phyloP scores from a whole-genome alignment of 2,329 filamentous ascomycete genomes.

The Arachnopeziza araneosa region DNA sequence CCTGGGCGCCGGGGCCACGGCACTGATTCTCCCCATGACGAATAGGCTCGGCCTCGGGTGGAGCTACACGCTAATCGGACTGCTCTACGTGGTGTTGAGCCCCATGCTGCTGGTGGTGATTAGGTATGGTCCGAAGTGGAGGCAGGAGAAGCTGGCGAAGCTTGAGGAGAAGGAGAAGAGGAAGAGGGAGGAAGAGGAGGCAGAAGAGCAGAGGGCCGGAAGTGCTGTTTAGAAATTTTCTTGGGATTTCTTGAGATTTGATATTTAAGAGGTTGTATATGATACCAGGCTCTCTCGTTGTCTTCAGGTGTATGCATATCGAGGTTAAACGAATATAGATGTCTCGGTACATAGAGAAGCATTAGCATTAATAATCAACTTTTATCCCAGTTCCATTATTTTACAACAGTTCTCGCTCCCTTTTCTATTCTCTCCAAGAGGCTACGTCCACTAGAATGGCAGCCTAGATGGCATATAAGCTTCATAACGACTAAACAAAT shows the following conservation, averaged over 20 bases:
- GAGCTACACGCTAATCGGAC: conserved; percentile 44
- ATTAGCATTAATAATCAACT: no score
- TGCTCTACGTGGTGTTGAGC: neutral
- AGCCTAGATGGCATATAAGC: no score
- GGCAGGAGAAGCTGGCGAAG: neutral
- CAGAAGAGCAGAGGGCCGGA: neutral
- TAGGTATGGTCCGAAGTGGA: conserved; percentile 3
- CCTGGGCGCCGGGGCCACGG: conserved; percentile 47
- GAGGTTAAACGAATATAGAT: no score
- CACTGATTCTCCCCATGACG: conserved; percentile 47
- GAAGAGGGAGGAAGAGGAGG: neutral
- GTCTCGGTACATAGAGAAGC: no score
- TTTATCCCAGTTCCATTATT: no score
- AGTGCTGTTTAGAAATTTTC: neutral
- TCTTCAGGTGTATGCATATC: no score
- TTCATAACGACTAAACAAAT: no score
- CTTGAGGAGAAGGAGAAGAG: conserved; percentile 1
- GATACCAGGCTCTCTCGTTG: neutral
- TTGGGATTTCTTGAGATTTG: no score
- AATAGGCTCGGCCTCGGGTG: conserved; percentile 45
- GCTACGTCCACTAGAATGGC: no score
- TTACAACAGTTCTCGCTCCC: no score
- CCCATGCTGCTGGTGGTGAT: neutral
- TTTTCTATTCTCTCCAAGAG: no score
- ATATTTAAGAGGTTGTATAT: neutral